phyloP scores from a whole-genome alignment of 2,329 filamentous ascomycete species.

The Cucurbitaria berberidis region DNA sequence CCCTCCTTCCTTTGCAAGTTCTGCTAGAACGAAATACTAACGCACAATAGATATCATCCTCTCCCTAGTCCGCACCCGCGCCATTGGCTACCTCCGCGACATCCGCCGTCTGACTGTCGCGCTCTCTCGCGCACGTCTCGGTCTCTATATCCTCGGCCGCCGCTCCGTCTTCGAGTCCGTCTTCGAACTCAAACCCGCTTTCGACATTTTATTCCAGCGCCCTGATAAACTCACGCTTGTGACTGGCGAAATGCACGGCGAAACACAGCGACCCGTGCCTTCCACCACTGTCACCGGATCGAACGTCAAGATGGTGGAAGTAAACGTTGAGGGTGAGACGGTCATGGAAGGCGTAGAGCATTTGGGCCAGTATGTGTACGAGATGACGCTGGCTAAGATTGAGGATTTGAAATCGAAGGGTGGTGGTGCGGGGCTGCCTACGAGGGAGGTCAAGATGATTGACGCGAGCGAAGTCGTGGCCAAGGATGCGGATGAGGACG shows the following conservation, averaged over 20 bases:
- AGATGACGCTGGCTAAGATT: slow-evolving; percentile 84
- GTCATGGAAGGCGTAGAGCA: slow-evolving; percentile 93
- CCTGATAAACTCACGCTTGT: slow-evolving; percentile 81
- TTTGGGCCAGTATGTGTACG: slow-evolving; percentile 91
- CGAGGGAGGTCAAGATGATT: slow-evolving; percentile 45
- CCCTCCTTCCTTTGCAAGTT: neutral
- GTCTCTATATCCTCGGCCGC: slow-evolving; percentile 89
- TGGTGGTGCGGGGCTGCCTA: slow-evolving; percentile 43
- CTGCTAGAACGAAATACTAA: slow-evolving; percentile 16
- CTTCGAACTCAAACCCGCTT: slow-evolving; percentile 85
- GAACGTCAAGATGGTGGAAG: slow-evolving; percentile 49
- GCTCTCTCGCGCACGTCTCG: slow-evolving; percentile 87
- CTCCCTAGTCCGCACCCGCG: slow-evolving; percentile 85
- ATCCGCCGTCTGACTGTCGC: slow-evolving; percentile 93
- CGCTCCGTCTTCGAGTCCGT: slow-evolving; percentile 87
- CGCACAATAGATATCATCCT: slow-evolving; percentile 77
- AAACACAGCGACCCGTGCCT: slow-evolving; percentile 59
- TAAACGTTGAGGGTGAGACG: slow-evolving; percentile 58
- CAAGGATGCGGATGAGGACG: slow-evolving; percentile 33
- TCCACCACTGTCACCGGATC: slow-evolving; percentile 18
- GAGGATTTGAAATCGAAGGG: slow-evolving; percentile 60
- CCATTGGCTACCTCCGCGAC: slow-evolving; percentile 91
- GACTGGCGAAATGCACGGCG: slow-evolving; percentile 81
- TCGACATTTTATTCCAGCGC: slow-evolving; percentile 76
- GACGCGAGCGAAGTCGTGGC: slow-evolving; percentile 40